These are phyloP conservation scores for Penicillium olsonii DNA, from an alignment of 2,329 filamentous ascomycete genomes.

Conservation along the genomic window DNA sequence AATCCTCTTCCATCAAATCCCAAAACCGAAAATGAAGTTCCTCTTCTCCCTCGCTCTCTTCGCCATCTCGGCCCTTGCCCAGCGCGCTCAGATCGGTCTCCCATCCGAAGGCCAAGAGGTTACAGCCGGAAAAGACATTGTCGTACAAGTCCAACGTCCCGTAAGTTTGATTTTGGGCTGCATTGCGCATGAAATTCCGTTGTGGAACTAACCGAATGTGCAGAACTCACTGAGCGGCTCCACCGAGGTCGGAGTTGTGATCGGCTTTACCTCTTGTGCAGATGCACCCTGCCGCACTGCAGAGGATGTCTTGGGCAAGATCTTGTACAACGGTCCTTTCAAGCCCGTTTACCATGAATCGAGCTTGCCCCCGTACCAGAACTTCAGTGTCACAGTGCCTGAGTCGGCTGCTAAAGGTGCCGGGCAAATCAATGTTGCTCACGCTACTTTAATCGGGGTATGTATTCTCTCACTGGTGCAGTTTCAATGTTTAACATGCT, in stretches of 20 bases:
- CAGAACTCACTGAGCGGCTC: conserved; percentile 31
- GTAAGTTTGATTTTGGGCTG: conserved; percentile 17
- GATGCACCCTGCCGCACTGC: conserved; percentile 18
- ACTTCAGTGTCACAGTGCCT: conserved; percentile 33
- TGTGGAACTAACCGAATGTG: background rate
- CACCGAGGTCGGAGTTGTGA: conserved; percentile 30
- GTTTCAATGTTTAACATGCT: background rate
- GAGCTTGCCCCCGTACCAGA: conserved; percentile 29
- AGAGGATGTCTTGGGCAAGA: conserved; percentile 23
- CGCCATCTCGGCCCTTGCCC: conserved; percentile 26
- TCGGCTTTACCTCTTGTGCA: conserved; percentile 31
- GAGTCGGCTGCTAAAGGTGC: conserved; percentile 11
- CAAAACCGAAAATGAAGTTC: conserved; percentile 30
- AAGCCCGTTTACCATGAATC: conserved; percentile 29
- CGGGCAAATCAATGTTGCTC: conserved; percentile 30
- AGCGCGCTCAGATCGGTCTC: conserved; percentile 28
- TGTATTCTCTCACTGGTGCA: conserved; percentile 8
- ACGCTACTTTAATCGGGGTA: conserved; percentile 34
- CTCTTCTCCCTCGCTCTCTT: conserved; percentile 22
- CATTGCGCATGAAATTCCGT: background rate
- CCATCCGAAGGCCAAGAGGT: conserved; percentile 22
- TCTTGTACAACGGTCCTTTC: conserved; percentile 32
- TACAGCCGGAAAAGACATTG: conserved; percentile 21
- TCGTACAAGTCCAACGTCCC: conserved; percentile 32
- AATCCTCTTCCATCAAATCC: background rate